These are phyloP conservation scores for Citrus trifoliata DNA, from an alignment of 345 rosid genomes.

Conservation along the genomic window DNA sequence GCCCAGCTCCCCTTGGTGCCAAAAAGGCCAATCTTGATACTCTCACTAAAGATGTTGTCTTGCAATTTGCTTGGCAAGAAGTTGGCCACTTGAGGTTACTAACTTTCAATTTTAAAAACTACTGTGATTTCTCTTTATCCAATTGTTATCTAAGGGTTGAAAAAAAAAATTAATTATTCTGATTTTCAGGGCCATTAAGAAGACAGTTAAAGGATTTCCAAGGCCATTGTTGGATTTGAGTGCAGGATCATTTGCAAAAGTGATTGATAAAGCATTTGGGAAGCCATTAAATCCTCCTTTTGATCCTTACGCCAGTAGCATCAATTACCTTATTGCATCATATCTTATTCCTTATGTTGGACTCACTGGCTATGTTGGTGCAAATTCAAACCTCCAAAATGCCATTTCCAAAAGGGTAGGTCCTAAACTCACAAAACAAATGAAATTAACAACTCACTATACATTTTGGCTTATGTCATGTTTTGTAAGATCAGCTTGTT, in stretches of 20 bases:
- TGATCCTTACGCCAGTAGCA: constrained; percentile 54
- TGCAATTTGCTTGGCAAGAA: constrained; percentile 87
- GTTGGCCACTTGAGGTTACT: constrained; percentile 76
- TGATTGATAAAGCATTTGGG: constrained; percentile 55
- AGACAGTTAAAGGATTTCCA: constrained; percentile 63
- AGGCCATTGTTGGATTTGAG: constrained; percentile 78
- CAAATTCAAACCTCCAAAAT: constrained; percentile 52
- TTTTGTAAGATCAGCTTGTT: constrained; percentile 41
- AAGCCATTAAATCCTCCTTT: constrained; percentile 50
- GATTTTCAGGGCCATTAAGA: constrained; percentile 62
- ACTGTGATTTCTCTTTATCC: neutral
- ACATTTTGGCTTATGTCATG: too few species aligned
- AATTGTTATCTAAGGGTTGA: too few species aligned
- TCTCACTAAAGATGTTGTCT: constrained; percentile 50
- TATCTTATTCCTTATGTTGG: constrained; percentile 77
- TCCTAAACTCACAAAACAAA: too few species aligned
- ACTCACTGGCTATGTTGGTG: constrained; percentile 80
- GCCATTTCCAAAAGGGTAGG: constrained; percentile 20
- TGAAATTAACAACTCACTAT: too few species aligned
- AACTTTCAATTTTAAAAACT: constrained; percentile 14
- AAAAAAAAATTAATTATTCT: too few species aligned
- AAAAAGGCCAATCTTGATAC: constrained; percentile 55
- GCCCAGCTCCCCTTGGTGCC: constrained; percentile 76
- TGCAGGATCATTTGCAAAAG: constrained; percentile 44
- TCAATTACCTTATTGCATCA: constrained; percentile 68